Evolutionary conservation across 257 asterid species (phyloP), one percentile per base, ranked within the genome.

Genomic region (Nicotiana otophora): DNA sequence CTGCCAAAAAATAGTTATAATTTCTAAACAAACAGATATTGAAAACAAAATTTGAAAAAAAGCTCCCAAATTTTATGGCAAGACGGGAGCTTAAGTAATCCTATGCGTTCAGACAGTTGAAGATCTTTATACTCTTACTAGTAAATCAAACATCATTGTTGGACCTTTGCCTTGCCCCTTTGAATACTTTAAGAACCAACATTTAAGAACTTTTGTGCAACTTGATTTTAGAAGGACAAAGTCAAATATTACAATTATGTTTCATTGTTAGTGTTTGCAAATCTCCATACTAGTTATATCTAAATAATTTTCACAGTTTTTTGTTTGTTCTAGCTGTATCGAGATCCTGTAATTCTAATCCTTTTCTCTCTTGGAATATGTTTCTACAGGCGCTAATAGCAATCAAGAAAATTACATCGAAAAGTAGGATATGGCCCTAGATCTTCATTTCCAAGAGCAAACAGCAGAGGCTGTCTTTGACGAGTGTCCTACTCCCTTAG

Each of bases 311-410:
- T 11, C 48, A 42, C 48, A 42, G 1, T 1, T 42, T 42, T 42
- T 42, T 42, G 48, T 42, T 42, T 10, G 57, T 53, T 53, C 17
- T 53, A 12, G 57, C 57, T 53, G 57, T 1, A 3, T 53, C 5
- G 57, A 70, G 62, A 8, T 74, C 61, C 14, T 74, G 39, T 0
- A 3, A 48, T 20, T 23, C 26, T 74, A 15, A 74, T 74, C 26
- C 15, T 74, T 72, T 42, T 12, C 36, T 33, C 36, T 72, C 78
- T 42, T 5, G 36, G 62, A 34, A 23, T 74, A 11, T 15, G 58
- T 74, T 19, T 42, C 74, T 75, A 67, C 80, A 84, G 89, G 83
- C 34, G 79, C n/a, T 36, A 42, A 42, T 42, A 30, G 19, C 17
- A 69, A 19, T 19, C 67, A n/a, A 23, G 19, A 79, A 17, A 14